phyloP scores from a whole-genome alignment of 768 basidiomycete genomes.

The Collybia sordida region DNA sequence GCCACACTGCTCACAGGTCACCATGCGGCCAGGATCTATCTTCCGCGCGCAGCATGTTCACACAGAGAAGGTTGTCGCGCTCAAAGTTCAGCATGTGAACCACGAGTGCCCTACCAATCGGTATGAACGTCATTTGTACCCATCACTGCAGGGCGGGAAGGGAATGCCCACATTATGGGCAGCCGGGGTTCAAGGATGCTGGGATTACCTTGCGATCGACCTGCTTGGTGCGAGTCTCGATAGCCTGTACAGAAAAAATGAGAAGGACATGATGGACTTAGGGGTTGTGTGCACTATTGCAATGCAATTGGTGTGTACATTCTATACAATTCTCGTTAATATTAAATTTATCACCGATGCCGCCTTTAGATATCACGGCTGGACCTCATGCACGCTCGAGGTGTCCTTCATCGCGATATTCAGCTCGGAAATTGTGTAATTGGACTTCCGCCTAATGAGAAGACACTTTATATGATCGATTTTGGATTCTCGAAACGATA shows the following conservation, averaged over 20 bases:
- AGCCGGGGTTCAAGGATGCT: constrained; percentile 52
- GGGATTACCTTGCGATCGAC: constrained; percentile 78
- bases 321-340: not conserved
- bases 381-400: constrained; percentile 74
- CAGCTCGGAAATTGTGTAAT: constrained; percentile 77
- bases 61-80: constrained; percentile 59
- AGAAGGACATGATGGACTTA: constrained; percentile 57
- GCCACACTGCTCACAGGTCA: not conserved
- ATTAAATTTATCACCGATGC: constrained; percentile 7
- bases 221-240: constrained; percentile 73
- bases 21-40: constrained; percentile 55
- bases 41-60: constrained; percentile 61
- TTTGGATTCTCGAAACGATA: constrained; percentile 83
- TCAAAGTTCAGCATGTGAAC: constrained; percentile 70
- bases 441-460: constrained; percentile 57
- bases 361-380: constrained; percentile 61
- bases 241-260: constrained; percentile 49
- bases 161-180: constrained; percentile 78
- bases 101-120: constrained; percentile 77
- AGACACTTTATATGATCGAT: constrained; percentile 78
- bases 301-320: constrained; percentile 65
- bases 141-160: constrained; percentile 64
- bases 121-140: constrained; percentile 71
- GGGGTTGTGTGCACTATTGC: constrained; percentile 74
- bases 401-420: constrained; percentile 75